Conservation (phyloP, 371 early-diverging fungal genomes). For the Smittium mucronatum region DNA sequence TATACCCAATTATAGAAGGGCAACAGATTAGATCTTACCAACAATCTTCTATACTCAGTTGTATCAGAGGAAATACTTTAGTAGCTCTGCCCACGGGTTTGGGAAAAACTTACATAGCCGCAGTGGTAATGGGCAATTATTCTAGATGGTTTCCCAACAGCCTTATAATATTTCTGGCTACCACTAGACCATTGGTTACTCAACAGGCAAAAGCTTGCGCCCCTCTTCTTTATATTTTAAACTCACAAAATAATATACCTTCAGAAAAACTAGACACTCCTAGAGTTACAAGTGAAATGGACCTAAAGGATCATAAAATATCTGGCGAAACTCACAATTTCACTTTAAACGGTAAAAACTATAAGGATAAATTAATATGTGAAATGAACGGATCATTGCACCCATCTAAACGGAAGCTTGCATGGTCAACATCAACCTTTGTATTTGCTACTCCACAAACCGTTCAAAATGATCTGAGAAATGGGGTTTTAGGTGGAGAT, state of each 20-base stretch:
- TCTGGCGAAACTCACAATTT: background rate
- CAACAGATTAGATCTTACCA: constrained; percentile 70
- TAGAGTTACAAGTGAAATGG: constrained; percentile 38
- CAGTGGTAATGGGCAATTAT: constrained; percentile 88
- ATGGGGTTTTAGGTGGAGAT: constrained; percentile 39
- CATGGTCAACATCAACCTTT: constrained; percentile 50
- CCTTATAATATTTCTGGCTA: constrained; percentile 83
- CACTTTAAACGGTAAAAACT: background rate
- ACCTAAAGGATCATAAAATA: background rate
- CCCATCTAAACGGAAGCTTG: constrained; percentile 37
- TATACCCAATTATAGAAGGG: constrained; percentile 27
- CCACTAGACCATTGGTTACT: constrained; percentile 78
- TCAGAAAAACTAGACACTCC: constrained; percentile 54
- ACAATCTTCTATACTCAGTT: constrained; percentile 63
- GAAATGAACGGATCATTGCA: constrained; percentile 63
- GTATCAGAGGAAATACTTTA: constrained; percentile 71
- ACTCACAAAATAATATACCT: constrained; percentile 18
- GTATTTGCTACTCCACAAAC: constrained; percentile 87
- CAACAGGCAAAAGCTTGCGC: constrained; percentile 76
- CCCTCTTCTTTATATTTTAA: constrained; percentile 23
- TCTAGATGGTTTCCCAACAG: constrained; percentile 87
- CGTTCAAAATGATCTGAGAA: constrained; percentile 66
- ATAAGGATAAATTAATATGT: constrained; percentile 20
- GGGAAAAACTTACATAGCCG: constrained; percentile 93
- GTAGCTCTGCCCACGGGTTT: constrained; percentile 83